Percentiles rank a stretch among this genome's conserved stretches.
phyloP scores from a whole-genome alignment of 2,329 filamentous ascomycete species.

The Pseudocercospora eumusae region DNA sequence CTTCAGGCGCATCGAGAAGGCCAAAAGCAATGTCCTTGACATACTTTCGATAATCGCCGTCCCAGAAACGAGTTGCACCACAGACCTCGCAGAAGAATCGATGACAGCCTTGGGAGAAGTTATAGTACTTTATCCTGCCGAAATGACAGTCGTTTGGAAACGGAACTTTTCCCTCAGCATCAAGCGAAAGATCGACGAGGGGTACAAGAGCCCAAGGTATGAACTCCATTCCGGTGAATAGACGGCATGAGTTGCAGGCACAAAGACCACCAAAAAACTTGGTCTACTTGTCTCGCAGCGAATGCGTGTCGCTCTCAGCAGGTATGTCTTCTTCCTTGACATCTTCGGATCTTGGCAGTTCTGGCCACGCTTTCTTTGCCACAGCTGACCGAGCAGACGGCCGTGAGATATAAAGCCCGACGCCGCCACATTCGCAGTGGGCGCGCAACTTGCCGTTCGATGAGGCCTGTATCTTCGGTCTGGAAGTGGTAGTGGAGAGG shows the following conservation, averaged over 20 bases:
- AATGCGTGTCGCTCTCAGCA: slow-evolving; percentile 60
- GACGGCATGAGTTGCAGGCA: slow-evolving; percentile 63
- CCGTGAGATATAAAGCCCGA: slow-evolving; percentile 59
- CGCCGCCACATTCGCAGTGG: slow-evolving; percentile 57
- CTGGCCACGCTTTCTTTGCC: slow-evolving; percentile 54
- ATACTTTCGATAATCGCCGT: slow-evolving; percentile 54
- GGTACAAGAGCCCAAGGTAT: slow-evolving; percentile 68
- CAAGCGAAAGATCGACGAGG: slow-evolving; percentile 55
- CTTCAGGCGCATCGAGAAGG: slow-evolving; percentile 51
- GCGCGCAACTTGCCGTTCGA: slow-evolving; percentile 43
- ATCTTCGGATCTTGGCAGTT: slow-evolving; percentile 46
- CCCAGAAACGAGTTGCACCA: slow-evolving; percentile 67
- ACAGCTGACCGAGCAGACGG: slow-evolving; percentile 52
- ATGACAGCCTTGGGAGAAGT: slow-evolving; percentile 55
- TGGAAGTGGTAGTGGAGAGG: slow-evolving; percentile 31
- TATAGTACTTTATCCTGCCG: slow-evolving; percentile 55
- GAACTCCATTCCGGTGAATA: slow-evolving; percentile 62
- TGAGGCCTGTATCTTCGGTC: background rate
- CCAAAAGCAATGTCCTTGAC: slow-evolving; percentile 67
- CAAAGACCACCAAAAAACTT: slow-evolving; percentile 64
- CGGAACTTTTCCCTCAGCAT: slow-evolving; percentile 30
- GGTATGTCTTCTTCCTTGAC: slow-evolving; percentile 48
- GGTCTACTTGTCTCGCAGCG: slow-evolving; percentile 52
- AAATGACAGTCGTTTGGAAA: slow-evolving; percentile 37
- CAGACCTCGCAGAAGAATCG: slow-evolving; percentile 65